Base-by-base conservation (phyloP, 2,329 filamentous ascomycete species). In the Aspergillus clavatus region DNA sequence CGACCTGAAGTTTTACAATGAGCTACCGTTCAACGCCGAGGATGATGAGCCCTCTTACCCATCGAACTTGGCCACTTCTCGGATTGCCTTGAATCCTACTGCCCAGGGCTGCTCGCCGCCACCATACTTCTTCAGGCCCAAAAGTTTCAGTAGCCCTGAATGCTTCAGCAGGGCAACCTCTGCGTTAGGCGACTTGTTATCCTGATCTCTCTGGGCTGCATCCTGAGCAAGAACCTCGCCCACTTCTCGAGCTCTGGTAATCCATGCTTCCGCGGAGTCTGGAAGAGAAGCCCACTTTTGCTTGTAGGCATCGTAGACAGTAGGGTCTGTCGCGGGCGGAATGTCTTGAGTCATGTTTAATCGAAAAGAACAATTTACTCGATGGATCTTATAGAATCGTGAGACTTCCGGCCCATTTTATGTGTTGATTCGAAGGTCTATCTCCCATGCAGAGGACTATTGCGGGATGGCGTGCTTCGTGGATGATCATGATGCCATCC, bases 31-130 rank as follows among this genome's bases (percentile, higher is more conserved):
- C 7, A 4, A 35, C 16, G 11, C 5, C 10, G 14, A 16, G 14
- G 36, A 5, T n/a, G 11, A 4, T 3, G n/a, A n/a, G n/a, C n/a
- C n/a, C n/a, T n/a, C 47, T 22, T 52, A 80, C 72, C 81, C 82
- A 60, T 86, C 82, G 0, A 72, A 77, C 55, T 81, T 81, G 1
- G 82, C 79, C 5, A 85, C 77, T 46, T 83, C 80, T 0, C 81
- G 72, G 22, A 84, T 82, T 0, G 68, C 70, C 55, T 77, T 77
- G 54, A 81, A 84, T 0, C 70, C 81, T 1, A 81, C 71, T 23
- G 70, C 69, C 77, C 77, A 80, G 2, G 63, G 59, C 55, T 80
- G 71, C 6, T 68, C 76, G 29, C 76, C 77, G 7, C 77, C 77
- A 11, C 77, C 77, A 50, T 75, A 77, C 45, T 71, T 68, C 52